A percentile compares a stretch with the other conserved stretches of the same genome.
Evolutionary conservation across 495 filamentous ascomycete species (phyloP).

Genomic region (Mytilinidion resinicola): DNA sequence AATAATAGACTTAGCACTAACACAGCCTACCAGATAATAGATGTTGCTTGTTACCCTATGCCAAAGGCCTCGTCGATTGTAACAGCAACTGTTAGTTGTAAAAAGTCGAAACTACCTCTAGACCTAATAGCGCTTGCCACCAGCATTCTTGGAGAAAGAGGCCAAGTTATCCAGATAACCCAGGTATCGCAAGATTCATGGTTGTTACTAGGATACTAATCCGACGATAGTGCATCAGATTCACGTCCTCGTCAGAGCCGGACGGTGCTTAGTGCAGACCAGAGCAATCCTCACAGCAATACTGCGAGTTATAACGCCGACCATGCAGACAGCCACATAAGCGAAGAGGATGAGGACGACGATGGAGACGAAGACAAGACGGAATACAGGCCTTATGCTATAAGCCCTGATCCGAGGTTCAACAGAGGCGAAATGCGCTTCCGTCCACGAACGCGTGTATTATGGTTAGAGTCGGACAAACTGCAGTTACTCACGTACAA

Average conservation of each 20-base stretch:
- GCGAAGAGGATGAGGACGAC: too few relatives aligned
- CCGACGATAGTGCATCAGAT: background rate
- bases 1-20: background rate
- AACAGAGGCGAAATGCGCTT: too few relatives aligned
- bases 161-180: background rate
- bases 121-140: background rate
- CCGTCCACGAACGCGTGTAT: background rate
- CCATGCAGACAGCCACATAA: background rate
- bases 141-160: background rate
- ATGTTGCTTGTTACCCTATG: background rate
- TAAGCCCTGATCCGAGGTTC: too few relatives aligned
- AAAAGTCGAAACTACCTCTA: background rate
- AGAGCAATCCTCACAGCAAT: background rate
- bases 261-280: background rate
- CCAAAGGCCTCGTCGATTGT: background rate
- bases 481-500: conserved; percentile 4
- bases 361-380: too few relatives aligned
- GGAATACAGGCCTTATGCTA: too few relatives aligned
- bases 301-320: background rate
- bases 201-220: background rate
- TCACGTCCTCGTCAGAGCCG: background rate
- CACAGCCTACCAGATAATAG: background rate
- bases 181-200: background rate
- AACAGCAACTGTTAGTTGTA: background rate
- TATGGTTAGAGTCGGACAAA: conserved; percentile 4